phyloP scores from a whole-genome alignment of 2,329 filamentous ascomycete species.

The Aspergillus pseudonomiae region DNA sequence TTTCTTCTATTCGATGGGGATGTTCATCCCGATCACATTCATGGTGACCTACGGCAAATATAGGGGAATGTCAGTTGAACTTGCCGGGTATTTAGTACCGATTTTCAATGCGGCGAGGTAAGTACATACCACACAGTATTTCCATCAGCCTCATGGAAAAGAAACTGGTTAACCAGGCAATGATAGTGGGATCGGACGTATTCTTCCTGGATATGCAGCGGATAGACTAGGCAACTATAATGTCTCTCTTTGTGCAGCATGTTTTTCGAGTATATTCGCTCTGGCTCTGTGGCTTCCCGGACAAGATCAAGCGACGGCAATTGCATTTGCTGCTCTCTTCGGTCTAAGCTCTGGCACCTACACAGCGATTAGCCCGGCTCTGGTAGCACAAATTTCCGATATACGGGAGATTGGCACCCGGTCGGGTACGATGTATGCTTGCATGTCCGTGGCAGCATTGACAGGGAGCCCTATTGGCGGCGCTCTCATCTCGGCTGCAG shows the following conservation, averaged over 20 bases:
- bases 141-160: neutral
- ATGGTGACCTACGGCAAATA: neutral
- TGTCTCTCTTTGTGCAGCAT: slow-evolving; percentile 38
- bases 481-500: neutral
- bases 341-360: neutral
- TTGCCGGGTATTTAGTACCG: neutral
- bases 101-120: neutral
- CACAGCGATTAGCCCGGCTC: neutral
- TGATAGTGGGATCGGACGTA: slow-evolving; percentile 55
- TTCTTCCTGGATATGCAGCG: slow-evolving; percentile 57
- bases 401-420: neutral
- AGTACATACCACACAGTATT: neutral
- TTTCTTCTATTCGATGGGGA: neutral
- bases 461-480: slow-evolving; percentile 1
- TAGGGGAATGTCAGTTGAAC: neutral
- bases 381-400: neutral
- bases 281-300: slow-evolving; percentile 55
- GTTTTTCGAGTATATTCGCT: slow-evolving; percentile 47
- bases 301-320: neutral
- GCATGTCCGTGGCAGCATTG: neutral
- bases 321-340: neutral
- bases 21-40: neutral
- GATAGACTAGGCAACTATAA: slow-evolving; percentile 50
- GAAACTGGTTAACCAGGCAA: neutral
- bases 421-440: neutral